Evolutionary conservation across 2,329 filamentous ascomycete species (phyloP).

Genomic region (Fusarium nisikadoi): DNA sequence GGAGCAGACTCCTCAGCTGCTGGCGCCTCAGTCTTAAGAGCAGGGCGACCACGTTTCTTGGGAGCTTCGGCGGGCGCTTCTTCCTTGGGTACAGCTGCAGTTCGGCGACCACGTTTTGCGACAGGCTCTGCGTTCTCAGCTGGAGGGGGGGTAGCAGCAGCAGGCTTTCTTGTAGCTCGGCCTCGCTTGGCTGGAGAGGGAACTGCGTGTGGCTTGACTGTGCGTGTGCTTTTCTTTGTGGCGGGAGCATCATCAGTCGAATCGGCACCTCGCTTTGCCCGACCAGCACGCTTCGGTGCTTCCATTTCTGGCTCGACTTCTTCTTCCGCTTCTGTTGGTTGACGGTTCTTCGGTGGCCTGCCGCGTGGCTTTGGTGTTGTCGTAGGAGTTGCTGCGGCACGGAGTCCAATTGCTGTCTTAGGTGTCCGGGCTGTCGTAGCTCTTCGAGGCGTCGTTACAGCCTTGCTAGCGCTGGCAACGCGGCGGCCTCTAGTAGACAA

Average conservation of each 20-base stretch:
- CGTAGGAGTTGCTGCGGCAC: constrained; percentile 10
- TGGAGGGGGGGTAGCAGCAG: constrained; percentile 4
- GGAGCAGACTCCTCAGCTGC: neutral
- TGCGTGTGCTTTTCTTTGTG: constrained; percentile 16
- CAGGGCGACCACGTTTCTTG: constrained; percentile 40
- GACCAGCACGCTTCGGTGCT: constrained; percentile 1
- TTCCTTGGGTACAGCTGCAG: constrained; percentile 15
- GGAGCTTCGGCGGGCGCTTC: neutral
- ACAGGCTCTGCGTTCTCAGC: constrained; percentile 1
- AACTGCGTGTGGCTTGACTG: constrained; percentile 21
- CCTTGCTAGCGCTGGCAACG: constrained; percentile 26
- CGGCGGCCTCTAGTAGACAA: constrained; percentile 21
- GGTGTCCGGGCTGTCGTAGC: constrained; percentile 5
- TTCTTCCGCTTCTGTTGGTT: constrained; percentile 1
- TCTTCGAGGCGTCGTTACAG: constrained; percentile 11
- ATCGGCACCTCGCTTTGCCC: neutral
- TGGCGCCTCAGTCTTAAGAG: constrained; percentile 10
- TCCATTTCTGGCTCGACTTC: constrained; percentile 4
- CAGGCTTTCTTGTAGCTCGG: constrained; percentile 25
- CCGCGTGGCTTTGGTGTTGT: constrained; percentile 40
- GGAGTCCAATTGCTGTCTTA: constrained; percentile 21
- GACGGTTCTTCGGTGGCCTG: constrained; percentile 35
- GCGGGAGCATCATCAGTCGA: neutral
- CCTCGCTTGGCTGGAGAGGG: constrained; percentile 38
- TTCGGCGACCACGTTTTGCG: constrained; percentile 19